Conservation (phyloP, 2,329 filamentous ascomycete species). For the Hymenoscyphus infarciens region DNA sequence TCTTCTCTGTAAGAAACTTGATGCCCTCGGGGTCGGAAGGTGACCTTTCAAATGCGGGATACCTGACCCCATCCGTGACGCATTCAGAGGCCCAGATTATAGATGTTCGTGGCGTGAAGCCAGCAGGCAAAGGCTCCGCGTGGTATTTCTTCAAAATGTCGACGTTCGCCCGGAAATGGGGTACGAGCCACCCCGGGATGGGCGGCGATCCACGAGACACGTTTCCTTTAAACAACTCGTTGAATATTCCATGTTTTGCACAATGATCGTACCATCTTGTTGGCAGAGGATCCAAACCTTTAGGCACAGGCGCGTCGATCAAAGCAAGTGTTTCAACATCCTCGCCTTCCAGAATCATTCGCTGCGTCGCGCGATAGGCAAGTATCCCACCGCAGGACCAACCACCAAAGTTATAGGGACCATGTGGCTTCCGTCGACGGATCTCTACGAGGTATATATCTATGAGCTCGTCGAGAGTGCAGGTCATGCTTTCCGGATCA, state of each 20-base stretch:
- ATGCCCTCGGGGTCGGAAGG: background rate
- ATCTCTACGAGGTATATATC: conserved; percentile 65
- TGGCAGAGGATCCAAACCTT: background rate
- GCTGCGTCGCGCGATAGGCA: conserved; percentile 61
- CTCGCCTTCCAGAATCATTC: conserved; percentile 54
- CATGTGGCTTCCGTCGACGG: conserved; percentile 62
- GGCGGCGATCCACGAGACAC: conserved; percentile 32
- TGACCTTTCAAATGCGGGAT: background rate
- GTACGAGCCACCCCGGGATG: conserved; percentile 1
- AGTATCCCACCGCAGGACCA: conserved; percentile 73
- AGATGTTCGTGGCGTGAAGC: background rate
- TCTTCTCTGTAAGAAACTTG: background rate
- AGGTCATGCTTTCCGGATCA: conserved; percentile 59
- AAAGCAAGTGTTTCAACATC: conserved; percentile 37
- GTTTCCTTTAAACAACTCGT: no score
- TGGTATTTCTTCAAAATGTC: background rate
- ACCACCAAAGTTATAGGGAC: conserved; percentile 63
- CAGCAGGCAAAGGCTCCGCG: background rate
- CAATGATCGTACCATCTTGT: conserved; percentile 48
- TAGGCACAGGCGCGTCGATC: background rate
- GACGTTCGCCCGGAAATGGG: background rate
- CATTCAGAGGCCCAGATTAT: background rate
- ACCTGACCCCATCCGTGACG: background rate
- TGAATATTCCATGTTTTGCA: conserved; percentile 43
- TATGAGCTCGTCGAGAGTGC: conserved; percentile 61